Evolutionary conservation across 2,329 filamentous ascomycete species (phyloP), one percentile per base, ranked within the genome.

Genomic region (Colletotrichum sp.): DNA sequence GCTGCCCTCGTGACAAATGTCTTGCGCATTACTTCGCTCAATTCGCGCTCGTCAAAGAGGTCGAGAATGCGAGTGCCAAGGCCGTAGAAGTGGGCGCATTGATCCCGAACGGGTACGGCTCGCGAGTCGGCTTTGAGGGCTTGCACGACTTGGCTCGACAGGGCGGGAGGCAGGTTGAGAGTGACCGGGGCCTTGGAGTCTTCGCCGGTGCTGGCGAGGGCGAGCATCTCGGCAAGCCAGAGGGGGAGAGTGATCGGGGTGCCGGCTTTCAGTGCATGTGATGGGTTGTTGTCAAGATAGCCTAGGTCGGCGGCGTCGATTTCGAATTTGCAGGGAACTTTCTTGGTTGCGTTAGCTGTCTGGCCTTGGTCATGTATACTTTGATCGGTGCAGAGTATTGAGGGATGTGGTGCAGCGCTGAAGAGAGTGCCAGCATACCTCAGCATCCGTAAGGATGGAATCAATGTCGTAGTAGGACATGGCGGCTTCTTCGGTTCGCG

Each of bases 321-420:
- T 82, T 98, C 95, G 86, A 99, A 98, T 68, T 95, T 98, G 88
- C 96, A 98, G 55, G 97, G 96, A 36, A 98, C 92, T 94, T 98
- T 99, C 93, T 98, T 80, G 30, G 59, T 18, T 10, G 12, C n/a
- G 28, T 72, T 24, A 60, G 67, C 28, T 5, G 66, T 66, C 13
- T 21, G 68, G 13, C 9, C 15, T 64, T 18, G 8, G 1, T 24
- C 15, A 12, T 8, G 36, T 24, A 9, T 8, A 32, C 24, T 18
- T 39, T 39, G 36, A 18, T 18, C 32, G 5, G 28, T 36, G 36
- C 13, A 28, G 10, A 18, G 52, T 21, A 15, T n/a, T 9, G 15
- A 13, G 49, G 26, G 7, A 12, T 5, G 12, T 32, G 16, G 18
- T 30, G 8, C 44, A 6, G 18, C n/a, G 18, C 32, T 65, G 34